phyloP scores from a whole-genome alignment of 129 eudicot species.

The Lactuca saligna region DNA sequence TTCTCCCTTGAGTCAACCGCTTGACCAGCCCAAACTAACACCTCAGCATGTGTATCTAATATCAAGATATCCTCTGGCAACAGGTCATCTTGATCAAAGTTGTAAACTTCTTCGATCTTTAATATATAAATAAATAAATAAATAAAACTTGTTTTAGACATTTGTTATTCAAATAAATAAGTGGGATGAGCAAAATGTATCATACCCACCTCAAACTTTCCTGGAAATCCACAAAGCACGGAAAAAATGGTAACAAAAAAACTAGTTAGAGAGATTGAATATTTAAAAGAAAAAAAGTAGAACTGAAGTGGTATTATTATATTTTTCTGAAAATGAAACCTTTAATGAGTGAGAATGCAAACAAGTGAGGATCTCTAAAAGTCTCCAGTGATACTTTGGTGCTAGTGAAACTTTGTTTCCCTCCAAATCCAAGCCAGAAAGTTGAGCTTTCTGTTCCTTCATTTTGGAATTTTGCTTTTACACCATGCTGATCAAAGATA shows the following conservation, averaged over 20 bases:
- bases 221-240: constrained; percentile 52
- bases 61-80: constrained; percentile 90
- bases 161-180: neutral
- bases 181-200: neutral
- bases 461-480: constrained; percentile 66
- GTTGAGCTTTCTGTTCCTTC: constrained; percentile 98
- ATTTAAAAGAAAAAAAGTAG: neutral
- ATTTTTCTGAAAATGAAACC: constrained; percentile 38
- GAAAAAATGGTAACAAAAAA: constrained; percentile 34
- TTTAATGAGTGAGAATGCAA: constrained; percentile 56
- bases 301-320: neutral
- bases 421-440: constrained; percentile 94
- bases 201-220: constrained; percentile 85
- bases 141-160: constrained; percentile 12
- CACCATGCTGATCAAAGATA: constrained; percentile 64
- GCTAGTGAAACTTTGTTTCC: constrained; percentile 75
- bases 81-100: constrained; percentile 94
- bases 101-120: constrained; percentile 93
- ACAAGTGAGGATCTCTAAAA: constrained; percentile 86
- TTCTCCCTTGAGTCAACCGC: constrained; percentile 79
- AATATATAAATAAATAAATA: neutral
- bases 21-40: constrained; percentile 92
- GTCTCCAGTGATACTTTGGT: constrained; percentile 59
- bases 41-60: constrained; percentile 94
- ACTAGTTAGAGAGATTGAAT: constrained; percentile 40